Conservation (phyloP, 1,284 basidiomycete species). For the Ustilago cynodontis region DNA sequence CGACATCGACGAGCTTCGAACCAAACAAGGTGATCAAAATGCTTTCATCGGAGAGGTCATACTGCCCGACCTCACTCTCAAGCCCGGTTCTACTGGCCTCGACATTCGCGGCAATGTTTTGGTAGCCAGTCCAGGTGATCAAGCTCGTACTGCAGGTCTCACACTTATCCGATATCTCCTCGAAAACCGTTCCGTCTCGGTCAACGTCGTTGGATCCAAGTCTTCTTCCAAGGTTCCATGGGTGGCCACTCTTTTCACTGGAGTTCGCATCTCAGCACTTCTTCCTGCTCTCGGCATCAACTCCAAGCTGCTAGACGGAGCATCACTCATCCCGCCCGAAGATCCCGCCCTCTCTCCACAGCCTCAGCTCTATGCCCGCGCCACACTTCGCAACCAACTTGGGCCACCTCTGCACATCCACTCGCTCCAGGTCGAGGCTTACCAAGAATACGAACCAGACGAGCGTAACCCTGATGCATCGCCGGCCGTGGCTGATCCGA, state of each 20-base stretch:
- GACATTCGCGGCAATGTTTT: slow-evolving; percentile 27
- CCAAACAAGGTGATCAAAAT: slow-evolving; percentile 22
- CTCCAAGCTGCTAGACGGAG: slow-evolving; percentile 53
- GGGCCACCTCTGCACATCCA: slow-evolving; percentile 46
- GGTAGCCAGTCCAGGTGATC: slow-evolving; percentile 12
- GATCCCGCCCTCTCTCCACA: not conserved
- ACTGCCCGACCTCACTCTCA: slow-evolving; percentile 34
- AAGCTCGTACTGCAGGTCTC: slow-evolving; percentile 29
- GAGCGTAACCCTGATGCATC: not conserved
- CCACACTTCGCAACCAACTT: slow-evolving; percentile 57
- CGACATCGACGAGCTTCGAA: slow-evolving; percentile 39
- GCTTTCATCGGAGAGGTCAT: slow-evolving; percentile 29
- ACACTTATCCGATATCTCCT: slow-evolving; percentile 46
- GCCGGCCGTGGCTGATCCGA: not conserved
- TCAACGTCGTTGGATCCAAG: slow-evolving; percentile 29
- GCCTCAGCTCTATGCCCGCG: slow-evolving; percentile 47
- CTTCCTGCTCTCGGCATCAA: slow-evolving; percentile 53
- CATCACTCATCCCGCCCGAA: slow-evolving; percentile 44
- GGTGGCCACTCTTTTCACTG: slow-evolving; percentile 44
- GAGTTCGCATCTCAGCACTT: slow-evolving; percentile 34
- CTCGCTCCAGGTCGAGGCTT: slow-evolving; percentile 40
- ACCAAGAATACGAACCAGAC: slow-evolving; percentile 21
- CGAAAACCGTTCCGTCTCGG: slow-evolving; percentile 45
- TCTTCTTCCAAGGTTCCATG: slow-evolving; percentile 46
- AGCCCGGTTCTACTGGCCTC: slow-evolving; percentile 19